Evolutionary conservation across 495 filamentous ascomycete genomes (phyloP).

Genomic region (Letharia columbiana): DNA sequence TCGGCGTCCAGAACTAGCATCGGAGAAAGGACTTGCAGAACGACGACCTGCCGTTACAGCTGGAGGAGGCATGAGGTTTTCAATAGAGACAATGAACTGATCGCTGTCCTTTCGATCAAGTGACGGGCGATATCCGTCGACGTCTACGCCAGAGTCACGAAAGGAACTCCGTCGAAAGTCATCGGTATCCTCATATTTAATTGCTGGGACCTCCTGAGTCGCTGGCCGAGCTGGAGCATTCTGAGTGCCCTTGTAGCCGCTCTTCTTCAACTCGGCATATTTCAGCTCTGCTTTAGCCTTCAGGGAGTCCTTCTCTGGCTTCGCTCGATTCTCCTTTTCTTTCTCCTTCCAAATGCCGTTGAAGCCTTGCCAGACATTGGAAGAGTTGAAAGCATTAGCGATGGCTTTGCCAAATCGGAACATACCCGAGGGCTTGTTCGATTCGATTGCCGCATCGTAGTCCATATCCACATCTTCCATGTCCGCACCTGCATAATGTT

Average conservation of each 20-base stretch:
- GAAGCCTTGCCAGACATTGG: slow-evolving; percentile 38
- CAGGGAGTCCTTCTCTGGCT: slow-evolving; percentile 26
- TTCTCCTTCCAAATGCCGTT: slow-evolving; percentile 32
- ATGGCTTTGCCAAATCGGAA: slow-evolving; percentile 53
- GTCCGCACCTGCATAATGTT: slow-evolving; percentile 14
- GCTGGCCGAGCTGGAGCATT: neutral
- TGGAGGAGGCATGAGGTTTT: slow-evolving; percentile 21
- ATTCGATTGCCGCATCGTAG: slow-evolving; percentile 21
- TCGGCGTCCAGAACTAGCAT: slow-evolving; percentile 12
- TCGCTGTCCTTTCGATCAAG: slow-evolving; percentile 12
- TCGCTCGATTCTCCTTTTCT: slow-evolving; percentile 32
- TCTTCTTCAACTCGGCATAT: slow-evolving; percentile 54
- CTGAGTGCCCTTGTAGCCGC: slow-evolving; percentile 44
- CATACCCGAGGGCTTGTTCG: slow-evolving; percentile 39
- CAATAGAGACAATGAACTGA: slow-evolving; percentile 2
- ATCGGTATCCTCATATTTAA: slow-evolving; percentile 18
- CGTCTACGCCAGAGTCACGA: slow-evolving; percentile 29
- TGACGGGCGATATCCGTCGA: slow-evolving; percentile 24
- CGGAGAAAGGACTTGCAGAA: slow-evolving; percentile 21
- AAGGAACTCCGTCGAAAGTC: slow-evolving; percentile 12
- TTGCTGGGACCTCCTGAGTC: slow-evolving; percentile 7
- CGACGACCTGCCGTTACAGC: neutral
- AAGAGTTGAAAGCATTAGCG: slow-evolving; percentile 47
- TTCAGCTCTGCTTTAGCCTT: slow-evolving; percentile 44
- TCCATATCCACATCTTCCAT: slow-evolving; percentile 7